A percentile compares a stretch with the other conserved stretches of the same genome.
Evolutionary conservation across 2,329 filamentous ascomycete genomes (phyloP).

Genomic region (Hypomyces perniciosus): DNA sequence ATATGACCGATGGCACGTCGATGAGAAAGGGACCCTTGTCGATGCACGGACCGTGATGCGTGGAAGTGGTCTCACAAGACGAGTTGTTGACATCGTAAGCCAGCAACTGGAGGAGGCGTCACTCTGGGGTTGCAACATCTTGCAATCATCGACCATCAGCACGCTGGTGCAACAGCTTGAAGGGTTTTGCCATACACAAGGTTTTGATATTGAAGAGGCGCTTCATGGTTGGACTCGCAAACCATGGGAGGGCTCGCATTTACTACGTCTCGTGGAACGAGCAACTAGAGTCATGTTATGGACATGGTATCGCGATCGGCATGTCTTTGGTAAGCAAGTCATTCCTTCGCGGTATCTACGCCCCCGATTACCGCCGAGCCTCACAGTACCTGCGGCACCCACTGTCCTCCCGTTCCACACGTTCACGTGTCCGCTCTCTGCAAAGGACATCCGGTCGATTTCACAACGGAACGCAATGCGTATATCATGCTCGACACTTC

Average conservation of each 20-base stretch:
- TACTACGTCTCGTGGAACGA: slow-evolving; percentile 79
- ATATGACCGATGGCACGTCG: slow-evolving; percentile 89
- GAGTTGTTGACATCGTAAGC: slow-evolving; percentile 83
- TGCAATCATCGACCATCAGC: slow-evolving; percentile 51
- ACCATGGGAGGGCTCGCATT: slow-evolving; percentile 81
- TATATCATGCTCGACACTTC: slow-evolving; percentile 85
- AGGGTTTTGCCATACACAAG: slow-evolving; percentile 30
- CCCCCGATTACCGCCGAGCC: slow-evolving; percentile 63
- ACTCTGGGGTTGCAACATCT: slow-evolving; percentile 70
- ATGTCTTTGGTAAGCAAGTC: slow-evolving; percentile 56
- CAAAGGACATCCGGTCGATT: slow-evolving; percentile 86
- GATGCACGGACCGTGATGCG: slow-evolving; percentile 60
- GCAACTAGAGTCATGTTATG: slow-evolving; percentile 71
- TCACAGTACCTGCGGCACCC: slow-evolving; percentile 79
- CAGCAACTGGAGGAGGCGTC: slow-evolving; percentile 84
- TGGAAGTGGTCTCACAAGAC: slow-evolving; percentile 76
- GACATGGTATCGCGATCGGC: slow-evolving; percentile 81
- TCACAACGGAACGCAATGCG: slow-evolving; percentile 91
- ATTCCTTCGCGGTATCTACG: slow-evolving; percentile 56
- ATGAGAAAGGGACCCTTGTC: slow-evolving; percentile 72
- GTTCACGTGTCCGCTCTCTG: slow-evolving; percentile 88
- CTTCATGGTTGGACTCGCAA: slow-evolving; percentile 60
- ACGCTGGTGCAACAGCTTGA: slow-evolving; percentile 44
- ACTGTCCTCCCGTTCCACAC: slow-evolving; percentile 97
- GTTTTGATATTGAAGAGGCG: slow-evolving; percentile 34